Evolutionary conservation across 108 stramenopile genomes (phyloP), one percentile per base, ranked within the genome.

Genomic region (Skeletonema potamos): DNA sequence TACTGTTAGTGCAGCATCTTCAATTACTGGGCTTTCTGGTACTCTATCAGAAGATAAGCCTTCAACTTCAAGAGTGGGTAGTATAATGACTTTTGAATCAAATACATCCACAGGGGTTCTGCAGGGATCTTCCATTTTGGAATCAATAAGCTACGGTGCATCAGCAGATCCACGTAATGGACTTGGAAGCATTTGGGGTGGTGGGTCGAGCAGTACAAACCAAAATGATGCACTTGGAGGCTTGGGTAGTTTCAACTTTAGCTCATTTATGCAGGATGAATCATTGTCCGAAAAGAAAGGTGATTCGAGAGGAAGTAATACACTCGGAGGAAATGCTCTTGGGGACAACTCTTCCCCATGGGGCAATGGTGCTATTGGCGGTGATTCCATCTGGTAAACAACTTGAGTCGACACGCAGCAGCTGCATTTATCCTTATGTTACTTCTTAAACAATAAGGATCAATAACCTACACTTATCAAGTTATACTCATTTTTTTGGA

Each of bases 1-100:
- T 1, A 64, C 77, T 8, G 77, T 72, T 27, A 79, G 77, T 59
- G 77, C 70, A 18, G 64, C 77, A 32, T 79, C 77, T 18, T 79
- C 77, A 51, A 79, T 79, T 28, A 79, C 77, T 22, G 77, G 77
- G 41, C 37, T 72, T 2, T 79, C 77, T 56, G 66, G 70, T 18
- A 1, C 58, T 59, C 58, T 41, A 33, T 58, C 70, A 6, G 29
- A 17, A 32, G 70, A 72, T 11, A 54, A 57, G 13, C 44, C 70
- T 1, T 3, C 39, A 6, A 70, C 77, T 15, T 79, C 77, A 2
- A 57, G 77, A 63, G 70, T 79, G 10, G 77, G 77, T 36, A 79
- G 77, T 60, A 64, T 66, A 8, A 58, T 79, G 57, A 78, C 65
- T 9, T 78, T 71, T 65, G 64, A 78, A 20, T 78, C 77, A 10